Conservation (phyloP, 208 protist genomes). For the Porcisia deanei region DNA sequence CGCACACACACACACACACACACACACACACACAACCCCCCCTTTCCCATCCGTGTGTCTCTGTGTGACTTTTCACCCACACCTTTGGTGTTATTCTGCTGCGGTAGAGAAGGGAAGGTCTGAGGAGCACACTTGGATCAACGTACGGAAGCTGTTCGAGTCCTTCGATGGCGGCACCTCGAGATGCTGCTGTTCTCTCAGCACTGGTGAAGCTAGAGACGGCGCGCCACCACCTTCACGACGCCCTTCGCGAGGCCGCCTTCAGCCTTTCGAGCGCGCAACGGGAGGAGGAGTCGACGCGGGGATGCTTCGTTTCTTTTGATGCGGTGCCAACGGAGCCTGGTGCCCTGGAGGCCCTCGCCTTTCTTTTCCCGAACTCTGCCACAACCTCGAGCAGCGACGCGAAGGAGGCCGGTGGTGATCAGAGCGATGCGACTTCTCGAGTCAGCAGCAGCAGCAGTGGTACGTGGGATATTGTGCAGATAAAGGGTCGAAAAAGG, state of each 20-base stretch:
- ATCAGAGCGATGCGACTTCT: background rate
- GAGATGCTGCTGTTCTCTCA: conserved; percentile 25
- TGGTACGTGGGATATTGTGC: background rate
- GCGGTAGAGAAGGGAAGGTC: background rate
- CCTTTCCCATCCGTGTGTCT: no score
- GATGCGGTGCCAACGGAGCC: conserved; percentile 43
- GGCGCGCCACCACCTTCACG: conserved; percentile 44
- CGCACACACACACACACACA: no score
- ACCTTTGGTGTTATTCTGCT: conserved; percentile 13
- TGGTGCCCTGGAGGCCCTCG: conserved; percentile 31
- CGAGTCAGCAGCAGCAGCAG: no score
- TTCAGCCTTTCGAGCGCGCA: conserved; percentile 51
- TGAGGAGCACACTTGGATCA: background rate
- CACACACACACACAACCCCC: no score
- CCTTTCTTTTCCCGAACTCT: conserved; percentile 11
- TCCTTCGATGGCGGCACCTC: background rate
- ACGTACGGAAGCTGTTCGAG: background rate
- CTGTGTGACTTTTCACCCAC: no score
- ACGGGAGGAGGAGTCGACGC: conserved; percentile 45
- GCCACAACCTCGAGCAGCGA: background rate
- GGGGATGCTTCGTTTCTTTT: conserved; percentile 48
- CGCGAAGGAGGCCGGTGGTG: background rate
- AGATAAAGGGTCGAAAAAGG: background rate
- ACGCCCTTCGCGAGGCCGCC: conserved; percentile 46
- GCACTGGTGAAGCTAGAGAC: conserved; percentile 47